These are phyloP conservation scores for Fusarium fracticaudum DNA, from an alignment of 2,329 filamentous ascomycete species.

Conservation along the genomic window DNA sequence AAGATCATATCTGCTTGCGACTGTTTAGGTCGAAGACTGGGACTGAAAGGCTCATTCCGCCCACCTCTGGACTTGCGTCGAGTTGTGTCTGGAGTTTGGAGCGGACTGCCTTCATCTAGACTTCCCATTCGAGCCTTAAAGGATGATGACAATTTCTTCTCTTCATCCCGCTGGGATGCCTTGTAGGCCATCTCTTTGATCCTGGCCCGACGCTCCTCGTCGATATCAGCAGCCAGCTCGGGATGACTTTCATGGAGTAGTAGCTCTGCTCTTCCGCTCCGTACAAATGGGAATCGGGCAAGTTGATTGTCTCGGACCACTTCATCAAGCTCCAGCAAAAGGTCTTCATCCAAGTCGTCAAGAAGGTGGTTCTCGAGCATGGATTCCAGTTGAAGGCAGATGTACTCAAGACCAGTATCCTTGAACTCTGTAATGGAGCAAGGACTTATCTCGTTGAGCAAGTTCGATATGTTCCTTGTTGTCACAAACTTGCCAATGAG, in stretches of 20 bases:
- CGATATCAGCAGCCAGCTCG: conserved; percentile 69
- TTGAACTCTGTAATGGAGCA: conserved; percentile 89
- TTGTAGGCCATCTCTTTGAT: conserved; percentile 81
- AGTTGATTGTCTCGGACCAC: conserved; percentile 86
- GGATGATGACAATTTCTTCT: conserved; percentile 69
- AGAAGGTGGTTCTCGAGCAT: conserved; percentile 92
- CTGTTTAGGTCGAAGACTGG: conserved; percentile 72
- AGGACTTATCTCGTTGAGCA: conserved; percentile 87
- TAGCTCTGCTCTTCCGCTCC: conserved; percentile 76
- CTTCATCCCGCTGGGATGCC: conserved; percentile 69
- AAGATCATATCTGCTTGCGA: conserved; percentile 86
- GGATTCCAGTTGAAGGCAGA: conserved; percentile 89
- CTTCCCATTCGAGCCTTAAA: conserved; percentile 69
- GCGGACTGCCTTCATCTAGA: conserved; percentile 67
- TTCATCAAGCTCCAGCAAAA: conserved; percentile 82
- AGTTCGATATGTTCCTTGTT: conserved; percentile 82
- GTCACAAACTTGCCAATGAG: conserved; percentile 86
- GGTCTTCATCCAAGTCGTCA: conserved; percentile 83
- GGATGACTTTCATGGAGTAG: conserved; percentile 73
- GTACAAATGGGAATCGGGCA: conserved; percentile 78
- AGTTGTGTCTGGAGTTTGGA: conserved; percentile 54
- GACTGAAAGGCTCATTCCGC: conserved; percentile 69
- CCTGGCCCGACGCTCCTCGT: conserved; percentile 74
- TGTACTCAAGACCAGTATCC: conserved; percentile 86
- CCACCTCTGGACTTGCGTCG: conserved; percentile 58